phyloP scores from a whole-genome alignment of 768 basidiomycete genomes.

The Tylopilus vinaceipallidus region DNA sequence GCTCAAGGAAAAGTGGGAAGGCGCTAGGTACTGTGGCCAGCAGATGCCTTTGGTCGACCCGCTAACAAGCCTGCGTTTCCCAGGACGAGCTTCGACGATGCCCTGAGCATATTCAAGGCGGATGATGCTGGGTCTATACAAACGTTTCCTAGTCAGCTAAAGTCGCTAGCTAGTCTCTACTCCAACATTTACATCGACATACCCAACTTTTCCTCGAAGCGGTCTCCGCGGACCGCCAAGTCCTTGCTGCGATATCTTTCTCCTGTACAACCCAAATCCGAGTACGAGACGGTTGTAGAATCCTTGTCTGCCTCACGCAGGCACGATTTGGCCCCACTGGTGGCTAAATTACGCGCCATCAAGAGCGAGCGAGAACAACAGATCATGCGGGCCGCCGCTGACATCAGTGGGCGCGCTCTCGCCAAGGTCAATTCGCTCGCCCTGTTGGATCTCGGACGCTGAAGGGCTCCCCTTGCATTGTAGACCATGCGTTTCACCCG shows the following conservation, averaged over 20 bases:
- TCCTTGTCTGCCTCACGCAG: constrained; percentile 46
- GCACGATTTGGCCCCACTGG: constrained; percentile 58
- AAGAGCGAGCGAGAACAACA: constrained; percentile 78
- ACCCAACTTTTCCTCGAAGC: constrained; percentile 38
- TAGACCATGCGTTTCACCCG: constrained; percentile 82
- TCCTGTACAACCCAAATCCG: constrained; percentile 31
- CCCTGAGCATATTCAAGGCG: constrained; percentile 67
- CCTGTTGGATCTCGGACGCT: not conserved
- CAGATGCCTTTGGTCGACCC: not conserved
- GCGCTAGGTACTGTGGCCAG: constrained; percentile 52
- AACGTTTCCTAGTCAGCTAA: constrained; percentile 56
- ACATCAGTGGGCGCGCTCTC: constrained; percentile 84
- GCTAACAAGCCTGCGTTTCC: constrained; percentile 3
- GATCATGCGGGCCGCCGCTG: constrained; percentile 82
- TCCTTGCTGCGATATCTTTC: constrained; percentile 55
- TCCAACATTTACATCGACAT: constrained; percentile 55
- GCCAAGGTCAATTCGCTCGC: constrained; percentile 56
- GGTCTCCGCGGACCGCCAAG: constrained; percentile 43
- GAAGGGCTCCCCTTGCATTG: not conserved
- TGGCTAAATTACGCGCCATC: constrained; percentile 69
- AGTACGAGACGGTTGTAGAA: constrained; percentile 57
- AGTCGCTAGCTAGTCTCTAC: constrained; percentile 47
- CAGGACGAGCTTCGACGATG: constrained; percentile 67
- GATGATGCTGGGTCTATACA: constrained; percentile 67
- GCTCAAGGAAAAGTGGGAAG: constrained; percentile 89